Conservation (phyloP, 2,329 filamentous ascomycete genomes). For the Lachnellula cervina region DNA sequence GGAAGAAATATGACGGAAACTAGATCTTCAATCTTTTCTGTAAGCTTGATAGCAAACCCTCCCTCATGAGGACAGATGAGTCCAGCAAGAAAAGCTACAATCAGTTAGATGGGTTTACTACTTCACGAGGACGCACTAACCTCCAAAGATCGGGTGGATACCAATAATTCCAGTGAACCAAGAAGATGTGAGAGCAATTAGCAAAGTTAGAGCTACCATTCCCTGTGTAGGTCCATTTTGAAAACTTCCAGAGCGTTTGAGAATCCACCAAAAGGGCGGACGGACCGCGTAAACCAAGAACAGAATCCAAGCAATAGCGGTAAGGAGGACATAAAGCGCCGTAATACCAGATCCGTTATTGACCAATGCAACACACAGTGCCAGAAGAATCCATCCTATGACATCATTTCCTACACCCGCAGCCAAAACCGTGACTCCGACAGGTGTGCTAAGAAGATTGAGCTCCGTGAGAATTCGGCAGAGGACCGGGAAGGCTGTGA, state of each 20-base stretch:
- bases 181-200: constrained; percentile 72
- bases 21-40: constrained; percentile 91
- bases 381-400: constrained; percentile 84
- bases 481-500: constrained; percentile 86
- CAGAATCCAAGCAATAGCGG: constrained; percentile 67
- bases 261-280: constrained; percentile 68
- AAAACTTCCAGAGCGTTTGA: constrained; percentile 70
- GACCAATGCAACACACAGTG: constrained; percentile 87
- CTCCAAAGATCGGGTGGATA: constrained; percentile 87
- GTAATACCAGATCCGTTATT: constrained; percentile 80
- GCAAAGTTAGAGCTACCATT: constrained; percentile 75
- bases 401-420: constrained; percentile 93
- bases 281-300: constrained; percentile 70
- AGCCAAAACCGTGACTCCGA: constrained; percentile 83
- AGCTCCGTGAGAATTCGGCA: constrained; percentile 91
- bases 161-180: constrained; percentile 91
- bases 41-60: constrained; percentile 84
- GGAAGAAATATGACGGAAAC: constrained; percentile 80
- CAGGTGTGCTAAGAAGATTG: constrained; percentile 75
- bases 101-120: neutral
- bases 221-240: constrained; percentile 84
- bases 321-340: constrained; percentile 78
- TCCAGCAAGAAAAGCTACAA: constrained; percentile 73
- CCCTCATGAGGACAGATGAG: constrained; percentile 87
- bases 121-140: constrained; percentile 2